phyloP scores from a whole-genome alignment of 805 yeast species.

The Saturnispora halmiae region DNA sequence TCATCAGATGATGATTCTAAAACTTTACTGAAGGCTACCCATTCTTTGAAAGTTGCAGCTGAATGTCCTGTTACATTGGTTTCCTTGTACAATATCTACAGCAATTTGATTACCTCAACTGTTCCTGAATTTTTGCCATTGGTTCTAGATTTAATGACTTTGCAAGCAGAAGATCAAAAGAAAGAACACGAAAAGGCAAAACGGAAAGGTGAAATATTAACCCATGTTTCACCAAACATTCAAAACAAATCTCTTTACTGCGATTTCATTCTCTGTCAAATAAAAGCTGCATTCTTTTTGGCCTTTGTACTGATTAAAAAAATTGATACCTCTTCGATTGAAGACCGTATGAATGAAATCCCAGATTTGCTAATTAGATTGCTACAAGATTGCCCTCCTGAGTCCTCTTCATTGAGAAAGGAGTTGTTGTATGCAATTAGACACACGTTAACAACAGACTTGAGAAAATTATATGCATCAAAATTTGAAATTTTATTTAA shows the following conservation, averaged over 20 bases:
- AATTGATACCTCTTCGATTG: slow-evolving; percentile 56
- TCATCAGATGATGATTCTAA: slow-evolving; percentile 35
- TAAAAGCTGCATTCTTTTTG: slow-evolving; percentile 88
- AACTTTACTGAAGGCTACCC: slow-evolving; percentile 55
- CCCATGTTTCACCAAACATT: slow-evolving; percentile 67
- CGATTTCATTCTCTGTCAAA: slow-evolving; percentile 87
- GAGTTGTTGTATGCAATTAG: slow-evolving; percentile 90
- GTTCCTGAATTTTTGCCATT: slow-evolving; percentile 74
- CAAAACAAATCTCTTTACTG: slow-evolving; percentile 71
- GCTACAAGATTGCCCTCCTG: slow-evolving; percentile 92
- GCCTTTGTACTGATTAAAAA: slow-evolving; percentile 89
- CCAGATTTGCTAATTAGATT: slow-evolving; percentile 83
- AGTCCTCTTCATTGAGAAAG: slow-evolving; percentile 81
- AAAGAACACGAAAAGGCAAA: slow-evolving; percentile 52
- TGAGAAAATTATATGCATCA: slow-evolving; percentile 71
- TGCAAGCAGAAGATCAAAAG: slow-evolving; percentile 78
- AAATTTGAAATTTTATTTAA: slow-evolving; percentile 79
- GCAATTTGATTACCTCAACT: slow-evolving; percentile 59
- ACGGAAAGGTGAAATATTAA: slow-evolving; percentile 47
- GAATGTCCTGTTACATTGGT: slow-evolving; percentile 98
- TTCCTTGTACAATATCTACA: slow-evolving; percentile 79
- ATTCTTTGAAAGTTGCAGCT: slow-evolving; percentile 81
- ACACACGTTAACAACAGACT: slow-evolving; percentile 88
- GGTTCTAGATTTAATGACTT: slow-evolving; percentile 59
- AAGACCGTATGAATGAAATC: slow-evolving; percentile 51